Conservation (phyloP, 1,284 basidiomycete genomes). For the Cutaneotrichosporon sp. region DNA sequence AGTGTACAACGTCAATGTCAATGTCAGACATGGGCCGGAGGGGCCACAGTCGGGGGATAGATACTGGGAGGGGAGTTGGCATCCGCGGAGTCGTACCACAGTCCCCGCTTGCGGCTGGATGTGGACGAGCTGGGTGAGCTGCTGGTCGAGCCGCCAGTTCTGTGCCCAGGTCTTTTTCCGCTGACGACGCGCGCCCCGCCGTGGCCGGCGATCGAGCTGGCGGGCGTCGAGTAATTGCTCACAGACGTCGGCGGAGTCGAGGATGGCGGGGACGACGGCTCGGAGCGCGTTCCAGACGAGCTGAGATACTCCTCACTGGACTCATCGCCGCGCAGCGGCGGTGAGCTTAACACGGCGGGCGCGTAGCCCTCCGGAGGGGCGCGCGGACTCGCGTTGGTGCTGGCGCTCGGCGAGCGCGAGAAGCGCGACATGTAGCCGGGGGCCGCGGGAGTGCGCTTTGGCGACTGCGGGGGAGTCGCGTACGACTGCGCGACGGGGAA, state of each 20-base stretch:
- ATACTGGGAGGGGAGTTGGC: background rate
- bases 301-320: background rate
- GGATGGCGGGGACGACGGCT: background rate
- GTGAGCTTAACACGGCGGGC: background rate
- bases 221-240: background rate
- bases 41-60: background rate
- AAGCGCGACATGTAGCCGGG: background rate
- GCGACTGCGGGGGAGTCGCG: background rate
- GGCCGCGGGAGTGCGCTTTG: background rate
- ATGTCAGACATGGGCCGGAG: background rate
- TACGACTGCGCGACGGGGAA: background rate
- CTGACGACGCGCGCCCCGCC: background rate
- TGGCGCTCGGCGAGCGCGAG: constrained; percentile 1
- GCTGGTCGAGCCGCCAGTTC: background rate
- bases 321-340: background rate
- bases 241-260: background rate
- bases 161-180: background rate
- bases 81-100: constrained; percentile 5
- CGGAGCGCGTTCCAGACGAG: background rate
- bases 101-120: background rate
- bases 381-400: background rate
- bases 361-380: background rate
- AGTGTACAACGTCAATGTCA: constrained; percentile 2
- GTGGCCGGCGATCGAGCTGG: background rate
- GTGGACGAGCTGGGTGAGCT: constrained; percentile 4